Conservation (phyloP, 1,284 basidiomycete genomes). For the Fomitopsis betulina region DNA sequence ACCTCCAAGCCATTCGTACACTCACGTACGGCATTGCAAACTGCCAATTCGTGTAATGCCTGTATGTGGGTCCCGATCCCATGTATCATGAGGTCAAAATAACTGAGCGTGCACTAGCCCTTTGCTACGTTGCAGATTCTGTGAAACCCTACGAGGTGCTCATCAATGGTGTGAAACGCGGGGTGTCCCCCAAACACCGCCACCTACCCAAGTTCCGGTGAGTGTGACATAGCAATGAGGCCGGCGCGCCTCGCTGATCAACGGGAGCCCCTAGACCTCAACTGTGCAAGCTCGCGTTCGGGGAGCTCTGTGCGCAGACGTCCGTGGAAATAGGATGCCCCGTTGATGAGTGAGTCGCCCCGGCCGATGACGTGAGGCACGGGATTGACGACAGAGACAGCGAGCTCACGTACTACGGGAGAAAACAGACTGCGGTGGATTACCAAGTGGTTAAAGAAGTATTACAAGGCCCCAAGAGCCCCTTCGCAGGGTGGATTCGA, state of each 20-base stretch:
- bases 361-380: neutral
- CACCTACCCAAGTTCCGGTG: slow-evolving; percentile 59
- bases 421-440: slow-evolving; percentile 14
- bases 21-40: slow-evolving; percentile 42
- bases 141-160: slow-evolving; percentile 48
- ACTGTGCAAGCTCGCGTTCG: slow-evolving; percentile 28
- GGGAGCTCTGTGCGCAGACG: slow-evolving; percentile 16
- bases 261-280: slow-evolving; percentile 19
- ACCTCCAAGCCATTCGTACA: slow-evolving; percentile 55
- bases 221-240: neutral
- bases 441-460: slow-evolving; percentile 23
- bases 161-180: slow-evolving; percentile 74
- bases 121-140: slow-evolving; percentile 65
- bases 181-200: slow-evolving; percentile 66
- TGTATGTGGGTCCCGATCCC: slow-evolving; percentile 36
- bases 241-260: neutral
- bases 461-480: slow-evolving; percentile 17
- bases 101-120: slow-evolving; percentile 35
- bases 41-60: slow-evolving; percentile 56
- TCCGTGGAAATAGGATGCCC: neutral
- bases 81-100: slow-evolving; percentile 11
- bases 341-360: neutral
- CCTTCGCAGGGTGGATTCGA: slow-evolving; percentile 29
- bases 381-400: neutral
- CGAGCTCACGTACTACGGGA: slow-evolving; percentile 17